phyloP scores from a whole-genome alignment of 257 asterid genomes.

The Solanum pimpinellifolium region DNA sequence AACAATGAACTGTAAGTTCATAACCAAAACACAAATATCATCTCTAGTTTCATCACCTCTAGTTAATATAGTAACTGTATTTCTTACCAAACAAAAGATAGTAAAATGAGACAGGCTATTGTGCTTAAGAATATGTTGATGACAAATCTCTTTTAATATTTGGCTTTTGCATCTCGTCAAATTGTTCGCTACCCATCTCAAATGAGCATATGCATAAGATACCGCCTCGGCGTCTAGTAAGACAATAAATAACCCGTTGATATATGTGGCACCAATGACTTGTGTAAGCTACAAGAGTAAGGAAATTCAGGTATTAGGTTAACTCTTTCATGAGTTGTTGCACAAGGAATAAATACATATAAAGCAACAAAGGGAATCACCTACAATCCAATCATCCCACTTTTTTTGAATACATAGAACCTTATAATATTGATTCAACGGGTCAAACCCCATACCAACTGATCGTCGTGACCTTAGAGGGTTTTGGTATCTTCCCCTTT shows the following conservation, averaged over 20 bases:
- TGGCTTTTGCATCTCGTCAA: background rate
- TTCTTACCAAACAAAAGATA: background rate
- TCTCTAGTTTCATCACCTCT: background rate
- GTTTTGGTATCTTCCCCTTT: too few species aligned
- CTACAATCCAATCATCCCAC: background rate
- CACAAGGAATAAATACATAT: background rate
- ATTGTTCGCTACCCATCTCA: background rate
- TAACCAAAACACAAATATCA: background rate
- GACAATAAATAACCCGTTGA: background rate
- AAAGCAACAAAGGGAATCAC: background rate
- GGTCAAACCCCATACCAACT: too few species aligned
- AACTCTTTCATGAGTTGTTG: background rate
- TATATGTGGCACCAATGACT: background rate
- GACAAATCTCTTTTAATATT: background rate
- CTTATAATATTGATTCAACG: too few species aligned
- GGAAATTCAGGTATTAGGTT: background rate
- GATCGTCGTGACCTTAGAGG: too few species aligned
- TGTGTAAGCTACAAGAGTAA: background rate
- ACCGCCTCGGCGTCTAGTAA: background rate
- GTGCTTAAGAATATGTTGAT: too few species aligned
- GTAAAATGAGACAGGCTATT: background rate
- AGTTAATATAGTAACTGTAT: background rate
- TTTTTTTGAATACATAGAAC: too few species aligned
- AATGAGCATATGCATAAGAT: background rate
- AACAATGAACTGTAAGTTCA: background rate